Conservation (phyloP, 2,329 filamentous ascomycete species). For the Ophiosphaerella korrae region DNA sequence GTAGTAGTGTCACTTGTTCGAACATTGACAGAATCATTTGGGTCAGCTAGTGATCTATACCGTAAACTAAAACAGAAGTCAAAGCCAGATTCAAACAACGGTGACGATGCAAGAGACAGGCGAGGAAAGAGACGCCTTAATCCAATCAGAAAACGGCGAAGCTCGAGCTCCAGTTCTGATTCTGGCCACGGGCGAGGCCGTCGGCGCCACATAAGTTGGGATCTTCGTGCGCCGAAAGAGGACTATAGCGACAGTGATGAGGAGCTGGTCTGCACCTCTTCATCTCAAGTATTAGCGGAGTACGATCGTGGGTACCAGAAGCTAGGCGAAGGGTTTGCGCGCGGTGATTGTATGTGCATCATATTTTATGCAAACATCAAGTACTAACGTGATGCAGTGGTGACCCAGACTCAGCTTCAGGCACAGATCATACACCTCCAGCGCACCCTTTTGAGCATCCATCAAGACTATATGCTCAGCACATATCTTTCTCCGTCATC, state of each 20-base stretch:
- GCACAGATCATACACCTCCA: slow-evolving; percentile 41
- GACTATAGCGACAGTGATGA: slow-evolving; percentile 35
- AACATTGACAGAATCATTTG: slow-evolving; percentile 35
- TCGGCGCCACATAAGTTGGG: slow-evolving; percentile 14
- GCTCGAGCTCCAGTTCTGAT: slow-evolving; percentile 27
- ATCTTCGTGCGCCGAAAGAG: slow-evolving; percentile 16
- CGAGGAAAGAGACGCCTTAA: not conserved
- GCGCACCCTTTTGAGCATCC: slow-evolving; percentile 33
- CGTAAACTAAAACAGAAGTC: slow-evolving; percentile 34
- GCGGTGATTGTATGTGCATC: slow-evolving; percentile 34
- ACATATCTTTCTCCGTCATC: slow-evolving; percentile 28
- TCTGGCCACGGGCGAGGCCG: slow-evolving; percentile 11
- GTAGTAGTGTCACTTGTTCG: slow-evolving; percentile 38
- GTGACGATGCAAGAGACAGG: slow-evolving; percentile 18
- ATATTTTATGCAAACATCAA: not conserved
- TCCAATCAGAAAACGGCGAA: slow-evolving; percentile 13
- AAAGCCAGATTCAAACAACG: slow-evolving; percentile 14
- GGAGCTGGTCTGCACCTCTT: slow-evolving; percentile 32
- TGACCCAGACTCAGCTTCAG: slow-evolving; percentile 38
- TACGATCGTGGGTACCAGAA: slow-evolving; percentile 37
- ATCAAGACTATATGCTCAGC: slow-evolving; percentile 33
- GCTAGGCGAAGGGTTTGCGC: slow-evolving; percentile 37
- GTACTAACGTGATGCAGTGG: slow-evolving; percentile 22
- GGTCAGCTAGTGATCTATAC: slow-evolving; percentile 38
- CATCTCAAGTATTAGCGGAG: slow-evolving; percentile 30